phyloP scores from a whole-genome alignment of 352 stramenopile genomes.

The Pythium rishiriense region DNA sequence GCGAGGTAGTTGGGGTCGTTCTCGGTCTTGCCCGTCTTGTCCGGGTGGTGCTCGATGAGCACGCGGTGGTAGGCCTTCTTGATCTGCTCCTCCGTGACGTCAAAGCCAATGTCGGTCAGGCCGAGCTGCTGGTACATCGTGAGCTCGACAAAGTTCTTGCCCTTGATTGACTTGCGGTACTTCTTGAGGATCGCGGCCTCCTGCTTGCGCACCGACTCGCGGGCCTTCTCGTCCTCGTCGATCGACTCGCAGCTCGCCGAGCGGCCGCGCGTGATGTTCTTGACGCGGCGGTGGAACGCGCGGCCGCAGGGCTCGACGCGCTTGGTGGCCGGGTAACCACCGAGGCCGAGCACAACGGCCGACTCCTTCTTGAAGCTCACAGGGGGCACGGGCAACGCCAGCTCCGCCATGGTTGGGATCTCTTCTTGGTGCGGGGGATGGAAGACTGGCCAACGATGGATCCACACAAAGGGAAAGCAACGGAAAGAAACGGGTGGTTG shows the following conservation, averaged over 20 bases:
- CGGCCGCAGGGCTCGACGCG: slow-evolving; percentile 71
- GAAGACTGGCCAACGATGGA: too few species aligned
- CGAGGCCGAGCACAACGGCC: slow-evolving; percentile 53
- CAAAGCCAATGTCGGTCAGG: slow-evolving; percentile 71
- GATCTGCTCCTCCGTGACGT: slow-evolving; percentile 81
- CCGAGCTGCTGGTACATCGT: slow-evolving; percentile 89
- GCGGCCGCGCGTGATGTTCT: slow-evolving; percentile 72
- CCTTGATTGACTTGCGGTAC: slow-evolving; percentile 78
- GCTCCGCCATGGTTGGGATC: slow-evolving; percentile 16
- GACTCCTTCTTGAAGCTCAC: slow-evolving; percentile 50
- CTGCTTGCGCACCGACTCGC: slow-evolving; percentile 62
- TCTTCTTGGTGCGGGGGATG: neutral
- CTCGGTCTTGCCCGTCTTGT: slow-evolving; percentile 89
- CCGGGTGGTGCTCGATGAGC: slow-evolving; percentile 86
- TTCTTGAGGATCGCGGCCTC: slow-evolving; percentile 73
- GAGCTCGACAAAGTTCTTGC: slow-evolving; percentile 81
- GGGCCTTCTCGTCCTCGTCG: slow-evolving; percentile 61
- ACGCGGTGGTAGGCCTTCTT: slow-evolving; percentile 90
- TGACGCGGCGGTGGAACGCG: slow-evolving; percentile 70
- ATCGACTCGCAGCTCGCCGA: slow-evolving; percentile 77
- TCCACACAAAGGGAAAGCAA: neutral
- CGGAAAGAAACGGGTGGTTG: too few species aligned
- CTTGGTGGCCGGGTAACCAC: slow-evolving; percentile 79
- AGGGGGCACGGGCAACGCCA: slow-evolving; percentile 55
- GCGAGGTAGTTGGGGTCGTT: slow-evolving; percentile 89